These are phyloP conservation scores for Tricholoma flavovirens DNA, from an alignment of 768 basidiomycete genomes.

Conservation along the genomic window DNA sequence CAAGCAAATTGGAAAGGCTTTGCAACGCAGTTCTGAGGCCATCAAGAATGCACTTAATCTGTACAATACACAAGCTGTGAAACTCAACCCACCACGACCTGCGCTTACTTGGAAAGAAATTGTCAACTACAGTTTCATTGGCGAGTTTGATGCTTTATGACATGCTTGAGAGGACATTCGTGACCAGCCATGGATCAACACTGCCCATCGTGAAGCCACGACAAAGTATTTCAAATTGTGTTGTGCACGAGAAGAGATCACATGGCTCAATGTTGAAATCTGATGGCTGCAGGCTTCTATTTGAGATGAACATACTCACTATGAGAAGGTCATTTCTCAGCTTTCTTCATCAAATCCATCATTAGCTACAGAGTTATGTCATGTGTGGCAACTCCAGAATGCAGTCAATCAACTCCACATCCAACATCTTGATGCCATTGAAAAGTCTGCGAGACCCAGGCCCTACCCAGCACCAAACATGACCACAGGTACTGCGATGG, in stretches of 20 bases:
- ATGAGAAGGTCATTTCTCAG: neutral
- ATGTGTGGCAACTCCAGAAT: neutral
- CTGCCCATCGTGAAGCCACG: neutral
- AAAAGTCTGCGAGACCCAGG: neutral
- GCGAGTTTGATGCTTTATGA: neutral
- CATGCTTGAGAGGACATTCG: neutral
- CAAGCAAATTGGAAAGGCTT: neutral
- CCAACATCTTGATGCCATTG: neutral
- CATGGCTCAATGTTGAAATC: too few species aligned
- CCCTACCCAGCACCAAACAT: neutral
- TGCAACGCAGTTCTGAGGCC: neutral
- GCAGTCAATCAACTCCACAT: neutral
- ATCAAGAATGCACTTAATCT: constrained; percentile 15
- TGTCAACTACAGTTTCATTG: constrained; percentile 9
- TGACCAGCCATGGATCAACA: neutral
- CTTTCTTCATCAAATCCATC: neutral
- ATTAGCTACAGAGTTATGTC: neutral
- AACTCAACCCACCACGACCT: constrained; percentile 12
- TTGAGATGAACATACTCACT: neutral
- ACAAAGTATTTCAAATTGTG: neutral
- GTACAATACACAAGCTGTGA: constrained; percentile 21
- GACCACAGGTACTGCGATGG: neutral
- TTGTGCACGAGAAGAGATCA: neutral
- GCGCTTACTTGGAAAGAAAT: constrained; percentile 22
- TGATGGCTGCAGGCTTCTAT: too few species aligned